These are phyloP conservation scores for Rehmannia glutinosa DNA, from an alignment of 257 asterid genomes.

Conservation along the genomic window DNA sequence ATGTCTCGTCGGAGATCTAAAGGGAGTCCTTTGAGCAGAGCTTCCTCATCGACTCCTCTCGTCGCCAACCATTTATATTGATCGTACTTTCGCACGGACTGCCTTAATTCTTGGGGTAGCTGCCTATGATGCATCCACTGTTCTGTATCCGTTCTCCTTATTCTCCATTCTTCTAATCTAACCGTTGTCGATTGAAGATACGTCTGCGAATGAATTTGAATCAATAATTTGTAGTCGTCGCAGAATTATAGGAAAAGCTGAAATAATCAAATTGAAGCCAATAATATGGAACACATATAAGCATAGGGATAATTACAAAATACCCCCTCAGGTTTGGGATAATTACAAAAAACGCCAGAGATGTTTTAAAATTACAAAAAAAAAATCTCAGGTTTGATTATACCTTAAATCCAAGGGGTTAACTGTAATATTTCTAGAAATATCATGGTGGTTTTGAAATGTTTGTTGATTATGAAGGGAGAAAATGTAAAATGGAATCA, in stretches of 20 bases:
- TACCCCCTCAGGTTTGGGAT: too few species aligned
- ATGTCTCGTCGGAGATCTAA: slow-evolving; percentile 90
- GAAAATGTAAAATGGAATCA: too few species aligned
- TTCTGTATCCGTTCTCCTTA: slow-evolving; percentile 82
- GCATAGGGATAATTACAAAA: too few species aligned
- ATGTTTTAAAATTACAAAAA: too few species aligned
- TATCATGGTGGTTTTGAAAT: too few species aligned
- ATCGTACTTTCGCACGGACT: slow-evolving; percentile 84
- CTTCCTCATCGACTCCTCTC: slow-evolving; percentile 91
- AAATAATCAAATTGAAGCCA: too few species aligned
- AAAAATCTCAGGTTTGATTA: too few species aligned
- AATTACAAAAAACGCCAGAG: too few species aligned
- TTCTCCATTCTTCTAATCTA: slow-evolving; percentile 93
- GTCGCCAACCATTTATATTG: slow-evolving; percentile 95
- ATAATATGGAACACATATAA: too few species aligned
- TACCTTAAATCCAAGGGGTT: too few species aligned
- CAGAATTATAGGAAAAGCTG: background rate
- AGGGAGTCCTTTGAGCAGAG: slow-evolving; percentile 77
- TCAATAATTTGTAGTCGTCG: background rate
- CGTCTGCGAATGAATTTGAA: slow-evolving; percentile 42
- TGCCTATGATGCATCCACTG: slow-evolving; percentile 99
- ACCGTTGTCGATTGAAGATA: slow-evolving; percentile 93
- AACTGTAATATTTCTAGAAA: too few species aligned
- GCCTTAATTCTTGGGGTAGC: slow-evolving; percentile 81
- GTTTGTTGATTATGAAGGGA: too few species aligned